These are phyloP conservation scores for Aristolochia californica DNA, from an alignment of 164 flowering plant species.

Conservation along the genomic window DNA sequence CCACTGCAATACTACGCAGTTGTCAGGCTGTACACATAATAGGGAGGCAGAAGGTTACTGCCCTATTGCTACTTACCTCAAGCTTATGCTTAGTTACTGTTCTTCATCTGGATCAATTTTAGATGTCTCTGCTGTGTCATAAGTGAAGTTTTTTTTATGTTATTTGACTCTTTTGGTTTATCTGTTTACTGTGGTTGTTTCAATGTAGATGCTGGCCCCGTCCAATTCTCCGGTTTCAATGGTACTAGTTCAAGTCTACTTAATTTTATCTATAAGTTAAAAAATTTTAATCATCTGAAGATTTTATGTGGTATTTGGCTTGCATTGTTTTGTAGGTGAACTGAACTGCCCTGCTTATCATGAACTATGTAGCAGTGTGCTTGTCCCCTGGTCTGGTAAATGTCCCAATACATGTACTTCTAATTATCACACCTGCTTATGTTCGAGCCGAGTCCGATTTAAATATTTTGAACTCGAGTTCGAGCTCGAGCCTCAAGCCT, in stretches of 20 bases:
- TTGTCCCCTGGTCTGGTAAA: slow-evolving; percentile 36
- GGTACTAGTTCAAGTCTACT: slow-evolving; percentile 30
- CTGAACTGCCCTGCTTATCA: slow-evolving; percentile 81
- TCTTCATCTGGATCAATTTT: background rate
- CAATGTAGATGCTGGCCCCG: slow-evolving; percentile 73
- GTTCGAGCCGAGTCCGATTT: too few species aligned
- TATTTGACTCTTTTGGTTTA: background rate
- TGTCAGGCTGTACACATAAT: slow-evolving; percentile 94
- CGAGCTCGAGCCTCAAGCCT: too few species aligned
- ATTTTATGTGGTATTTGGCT: background rate
- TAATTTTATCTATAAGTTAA: background rate
- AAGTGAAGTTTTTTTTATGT: too few species aligned
- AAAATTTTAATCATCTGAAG: background rate
- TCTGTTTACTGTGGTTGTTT: slow-evolving; percentile 65
- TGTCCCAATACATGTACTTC: slow-evolving; percentile 72
- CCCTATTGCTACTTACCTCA: slow-evolving; percentile 92
- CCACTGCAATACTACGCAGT: slow-evolving; percentile 92
- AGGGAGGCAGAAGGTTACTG: slow-evolving; percentile 99
- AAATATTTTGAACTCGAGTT: too few species aligned
- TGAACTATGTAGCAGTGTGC: slow-evolving; percentile 59
- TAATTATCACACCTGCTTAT: too few species aligned
- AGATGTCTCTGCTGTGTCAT: background rate
- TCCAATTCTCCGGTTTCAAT: slow-evolving; percentile 82
- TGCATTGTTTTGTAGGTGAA: slow-evolving; percentile 40
- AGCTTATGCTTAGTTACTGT: slow-evolving; percentile 18